Evolutionary conservation across 2,329 filamentous ascomycete genomes (phyloP).

Genomic region (Fusarium tjaetaba): DNA sequence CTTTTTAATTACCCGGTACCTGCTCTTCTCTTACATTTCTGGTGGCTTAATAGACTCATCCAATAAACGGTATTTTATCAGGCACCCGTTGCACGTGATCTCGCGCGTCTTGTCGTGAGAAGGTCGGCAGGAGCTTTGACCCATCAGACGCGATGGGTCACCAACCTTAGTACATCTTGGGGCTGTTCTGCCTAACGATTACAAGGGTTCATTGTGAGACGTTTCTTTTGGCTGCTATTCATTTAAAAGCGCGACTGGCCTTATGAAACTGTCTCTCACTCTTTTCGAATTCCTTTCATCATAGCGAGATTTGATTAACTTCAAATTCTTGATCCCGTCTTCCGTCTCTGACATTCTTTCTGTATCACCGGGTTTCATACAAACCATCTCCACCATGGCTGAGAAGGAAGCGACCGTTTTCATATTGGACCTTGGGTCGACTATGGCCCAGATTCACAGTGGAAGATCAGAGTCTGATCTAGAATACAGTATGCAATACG

Average conservation of each 20-base stretch:
- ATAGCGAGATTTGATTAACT: not conserved
- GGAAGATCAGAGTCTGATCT: constrained; percentile 82
- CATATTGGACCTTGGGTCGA: constrained; percentile 85
- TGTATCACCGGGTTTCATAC: not conserved
- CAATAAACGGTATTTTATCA: not conserved
- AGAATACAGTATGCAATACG: constrained; percentile 88
- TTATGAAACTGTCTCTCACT: not conserved
- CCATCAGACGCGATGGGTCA: not conserved
- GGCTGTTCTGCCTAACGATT: constrained; percentile 40
- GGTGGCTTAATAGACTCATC: not conserved
- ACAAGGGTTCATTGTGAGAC: constrained; percentile 37
- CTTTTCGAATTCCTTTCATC: not conserved
- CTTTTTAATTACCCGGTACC: not conserved
- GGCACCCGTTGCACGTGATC: not conserved
- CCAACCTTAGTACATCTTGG: not conserved
- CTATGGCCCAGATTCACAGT: constrained; percentile 80
- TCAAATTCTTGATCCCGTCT: not conserved
- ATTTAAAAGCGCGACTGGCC: constrained; percentile 20
- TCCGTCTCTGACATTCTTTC: not conserved
- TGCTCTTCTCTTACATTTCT: not conserved
- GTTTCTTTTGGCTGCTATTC: constrained; percentile 6
- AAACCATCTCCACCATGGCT: constrained; percentile 69
- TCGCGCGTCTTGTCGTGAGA: not conserved
- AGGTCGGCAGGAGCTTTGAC: not conserved
- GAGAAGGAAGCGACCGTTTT: constrained; percentile 94